Evolutionary conservation across 1,284 basidiomycete genomes (phyloP).

Genomic region (Cystobasidium slooffiae): DNA sequence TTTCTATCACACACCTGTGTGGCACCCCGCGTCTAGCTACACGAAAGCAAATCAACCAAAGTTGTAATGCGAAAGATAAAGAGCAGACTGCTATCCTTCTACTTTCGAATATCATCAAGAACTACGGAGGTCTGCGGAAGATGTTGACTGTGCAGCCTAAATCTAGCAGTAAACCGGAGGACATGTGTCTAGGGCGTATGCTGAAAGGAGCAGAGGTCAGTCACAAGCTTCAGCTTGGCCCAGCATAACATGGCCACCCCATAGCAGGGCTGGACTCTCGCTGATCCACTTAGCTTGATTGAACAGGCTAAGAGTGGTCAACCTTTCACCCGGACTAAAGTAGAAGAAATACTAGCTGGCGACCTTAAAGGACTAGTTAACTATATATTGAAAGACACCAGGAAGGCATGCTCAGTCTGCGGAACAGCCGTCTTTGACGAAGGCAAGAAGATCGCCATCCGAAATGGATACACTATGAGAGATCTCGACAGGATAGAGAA

Average conservation of each 20-base stretch:
- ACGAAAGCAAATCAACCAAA: neutral
- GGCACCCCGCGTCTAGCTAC: neutral
- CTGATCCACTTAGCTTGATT: too few relatives aligned
- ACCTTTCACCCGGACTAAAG: conserved; percentile 15
- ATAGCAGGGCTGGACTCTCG: too few relatives aligned
- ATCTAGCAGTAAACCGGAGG: neutral
- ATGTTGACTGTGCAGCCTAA: neutral
- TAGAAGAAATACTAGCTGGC: conserved; percentile 9
- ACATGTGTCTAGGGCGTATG: too few relatives aligned
- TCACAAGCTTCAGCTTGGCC: too few relatives aligned
- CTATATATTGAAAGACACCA: conserved; percentile 22
- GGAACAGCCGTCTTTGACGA: conserved; percentile 6
- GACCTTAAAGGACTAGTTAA: neutral
- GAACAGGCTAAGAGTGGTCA: neutral
- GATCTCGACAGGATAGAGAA: neutral
- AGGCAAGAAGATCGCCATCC: neutral
- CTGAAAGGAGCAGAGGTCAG: too few relatives aligned
- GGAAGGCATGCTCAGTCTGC: conserved; percentile 24
- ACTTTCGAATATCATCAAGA: neutral
- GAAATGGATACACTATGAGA: neutral
- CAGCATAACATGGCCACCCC: too few relatives aligned
- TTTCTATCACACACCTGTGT: neutral
- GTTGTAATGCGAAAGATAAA: neutral
- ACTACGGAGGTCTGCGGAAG: conserved; percentile 1
- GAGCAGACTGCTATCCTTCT: neutral